Percentiles rank a stretch among this genome's conserved stretches.
These are phyloP conservation scores for Camelina neglecta DNA, from an alignment of 345 rosid genomes.

Conservation along the genomic window DNA sequence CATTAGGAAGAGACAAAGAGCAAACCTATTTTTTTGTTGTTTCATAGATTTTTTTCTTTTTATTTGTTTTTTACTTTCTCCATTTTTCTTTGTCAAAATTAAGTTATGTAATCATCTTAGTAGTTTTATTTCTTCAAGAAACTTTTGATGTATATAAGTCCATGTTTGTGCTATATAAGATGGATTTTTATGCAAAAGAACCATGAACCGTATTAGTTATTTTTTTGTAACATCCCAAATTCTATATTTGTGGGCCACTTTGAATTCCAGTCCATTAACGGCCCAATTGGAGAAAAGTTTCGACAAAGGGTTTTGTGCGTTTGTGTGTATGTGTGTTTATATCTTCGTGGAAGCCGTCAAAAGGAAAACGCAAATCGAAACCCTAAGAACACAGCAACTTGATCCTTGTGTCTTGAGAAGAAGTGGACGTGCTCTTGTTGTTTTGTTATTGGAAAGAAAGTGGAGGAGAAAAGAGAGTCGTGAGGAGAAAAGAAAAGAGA, in stretches of 20 bases:
- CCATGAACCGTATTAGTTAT: not conserved
- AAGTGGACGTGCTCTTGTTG: too few species aligned
- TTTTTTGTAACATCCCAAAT: not conserved
- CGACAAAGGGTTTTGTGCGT: too few species aligned
- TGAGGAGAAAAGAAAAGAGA: too few species aligned
- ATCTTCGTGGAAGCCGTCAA: accelerated
- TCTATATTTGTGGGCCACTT: too few species aligned
- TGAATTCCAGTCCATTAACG: too few species aligned
- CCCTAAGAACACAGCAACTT: too few species aligned
- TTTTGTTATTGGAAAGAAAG: too few species aligned
- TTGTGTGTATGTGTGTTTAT: too few species aligned
- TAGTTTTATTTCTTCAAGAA: slow-evolving; percentile 9
- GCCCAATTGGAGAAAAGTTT: too few species aligned
- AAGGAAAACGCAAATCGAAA: too few species aligned
- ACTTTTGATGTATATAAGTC: slow-evolving; percentile 19
- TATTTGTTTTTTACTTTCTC: not conserved
- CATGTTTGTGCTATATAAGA: slow-evolving; percentile 14
- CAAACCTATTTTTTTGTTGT: not conserved
- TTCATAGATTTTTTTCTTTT: slow-evolving; percentile 11
- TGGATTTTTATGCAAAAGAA: not conserved
- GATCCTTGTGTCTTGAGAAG: too few species aligned
- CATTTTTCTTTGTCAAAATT: slow-evolving; percentile 1
- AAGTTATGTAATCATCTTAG: slow-evolving; percentile 4
- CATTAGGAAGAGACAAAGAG: slow-evolving; percentile 23
- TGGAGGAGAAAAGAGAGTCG: too few species aligned